These are phyloP conservation scores for Elaeis guineensis DNA, from an alignment of 176 grass and related monocot species.

Conservation along the genomic window DNA sequence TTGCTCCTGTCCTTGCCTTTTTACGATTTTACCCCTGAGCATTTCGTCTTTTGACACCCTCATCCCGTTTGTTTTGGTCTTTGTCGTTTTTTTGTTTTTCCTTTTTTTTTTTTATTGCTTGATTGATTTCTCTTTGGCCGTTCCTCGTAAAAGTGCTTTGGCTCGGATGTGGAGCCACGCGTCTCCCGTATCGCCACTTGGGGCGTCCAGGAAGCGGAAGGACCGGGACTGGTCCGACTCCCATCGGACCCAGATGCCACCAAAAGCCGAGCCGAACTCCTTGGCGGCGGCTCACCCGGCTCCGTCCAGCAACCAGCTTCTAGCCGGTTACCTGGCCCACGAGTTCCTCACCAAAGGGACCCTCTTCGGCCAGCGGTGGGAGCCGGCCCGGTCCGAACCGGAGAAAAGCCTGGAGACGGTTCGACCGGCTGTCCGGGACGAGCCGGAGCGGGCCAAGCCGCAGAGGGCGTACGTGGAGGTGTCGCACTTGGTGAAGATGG, in stretches of 20 bases:
- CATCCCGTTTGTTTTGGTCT: no score
- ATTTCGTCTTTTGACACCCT: no score
- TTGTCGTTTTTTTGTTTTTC: no score
- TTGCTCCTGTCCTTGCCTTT: no score
- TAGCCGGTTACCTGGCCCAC: slow-evolving; percentile 46
- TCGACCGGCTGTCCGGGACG: background rate
- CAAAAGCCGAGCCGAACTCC: background rate
- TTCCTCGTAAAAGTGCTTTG: slow-evolving; percentile 14
- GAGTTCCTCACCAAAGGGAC: slow-evolving; percentile 44
- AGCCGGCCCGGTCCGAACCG: background rate
- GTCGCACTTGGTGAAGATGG: slow-evolving; percentile 23
- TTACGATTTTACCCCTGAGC: no score
- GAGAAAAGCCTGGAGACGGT: background rate
- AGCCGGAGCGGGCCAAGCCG: background rate
- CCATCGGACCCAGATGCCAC: background rate
- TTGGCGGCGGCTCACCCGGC: background rate
- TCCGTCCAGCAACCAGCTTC: slow-evolving; percentile 17
- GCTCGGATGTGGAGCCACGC: background rate
- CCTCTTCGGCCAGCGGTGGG: slow-evolving; percentile 18
- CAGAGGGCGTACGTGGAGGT: slow-evolving; percentile 27
- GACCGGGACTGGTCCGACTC: background rate
- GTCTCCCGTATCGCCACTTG: background rate
- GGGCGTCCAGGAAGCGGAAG: slow-evolving; percentile 1
- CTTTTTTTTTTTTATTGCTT: no score
- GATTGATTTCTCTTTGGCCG: background rate